A percentile compares a stretch with the other conserved stretches of the same genome.
These are phyloP conservation scores for Tilletia indica DNA, from an alignment of 1,284 basidiomycete species.

Conservation along the genomic window DNA sequence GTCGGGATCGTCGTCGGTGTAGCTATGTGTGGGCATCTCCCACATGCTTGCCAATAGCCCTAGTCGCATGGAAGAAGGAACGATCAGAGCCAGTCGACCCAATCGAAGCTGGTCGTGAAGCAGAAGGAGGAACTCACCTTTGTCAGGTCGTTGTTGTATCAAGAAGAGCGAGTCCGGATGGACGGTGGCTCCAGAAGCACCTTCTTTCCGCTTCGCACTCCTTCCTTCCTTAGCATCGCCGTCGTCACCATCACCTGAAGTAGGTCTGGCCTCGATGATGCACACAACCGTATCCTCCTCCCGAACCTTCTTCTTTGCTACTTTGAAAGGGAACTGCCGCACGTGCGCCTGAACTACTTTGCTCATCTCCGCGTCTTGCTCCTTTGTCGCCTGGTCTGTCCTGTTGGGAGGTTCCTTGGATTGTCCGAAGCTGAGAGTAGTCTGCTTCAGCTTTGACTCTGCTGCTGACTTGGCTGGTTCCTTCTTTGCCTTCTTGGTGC, in stretches of 20 bases:
- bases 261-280: slow-evolving; percentile 73
- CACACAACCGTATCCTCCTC: slow-evolving; percentile 83
- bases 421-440: background rate
- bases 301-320: slow-evolving; percentile 75
- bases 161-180: slow-evolving; percentile 12
- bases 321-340: slow-evolving; percentile 81
- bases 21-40: slow-evolving; percentile 41
- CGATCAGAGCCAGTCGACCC: too few species aligned
- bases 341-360: slow-evolving; percentile 57
- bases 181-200: slow-evolving; percentile 44
- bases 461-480: background rate
- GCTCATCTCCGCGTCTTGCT: slow-evolving; percentile 7
- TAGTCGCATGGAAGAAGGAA: background rate
- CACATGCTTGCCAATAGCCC: slow-evolving; percentile 44
- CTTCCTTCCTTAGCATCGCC: slow-evolving; percentile 63
- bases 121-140: slow-evolving; percentile 60
- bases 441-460: slow-evolving; percentile 8
- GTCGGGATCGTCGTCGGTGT: background rate
- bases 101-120: too few species aligned
- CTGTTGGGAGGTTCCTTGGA: background rate
- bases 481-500: slow-evolving; percentile 21
- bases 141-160: slow-evolving; percentile 32
- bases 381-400: background rate
- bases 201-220: slow-evolving; percentile 75
- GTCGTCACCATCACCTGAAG: slow-evolving; percentile 26